A percentile compares a stretch with the other conserved stretches of the same genome.
Conservation (phyloP, 768 basidiomycete species). For the Kwoniella europaea region DNA sequence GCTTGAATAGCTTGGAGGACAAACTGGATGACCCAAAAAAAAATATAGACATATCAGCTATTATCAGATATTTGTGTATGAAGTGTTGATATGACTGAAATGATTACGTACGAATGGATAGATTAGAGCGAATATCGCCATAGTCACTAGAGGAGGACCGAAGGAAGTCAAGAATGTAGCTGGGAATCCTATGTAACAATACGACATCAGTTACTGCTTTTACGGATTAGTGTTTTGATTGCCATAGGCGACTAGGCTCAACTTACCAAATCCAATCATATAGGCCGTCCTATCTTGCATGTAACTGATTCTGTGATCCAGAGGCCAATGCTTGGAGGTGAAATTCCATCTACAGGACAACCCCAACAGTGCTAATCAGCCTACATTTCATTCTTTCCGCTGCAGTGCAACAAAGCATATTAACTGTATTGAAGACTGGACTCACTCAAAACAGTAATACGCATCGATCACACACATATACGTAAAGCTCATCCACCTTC, state of each 20-base stretch:
- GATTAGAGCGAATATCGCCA: slow-evolving; percentile 54
- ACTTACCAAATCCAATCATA: slow-evolving; percentile 56
- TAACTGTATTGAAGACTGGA: neutral
- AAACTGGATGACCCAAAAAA: slow-evolving; percentile 26
- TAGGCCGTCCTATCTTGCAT: slow-evolving; percentile 54
- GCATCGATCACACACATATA: slow-evolving; percentile 55
- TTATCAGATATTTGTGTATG: neutral
- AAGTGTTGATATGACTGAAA: neutral
- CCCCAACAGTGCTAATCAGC: neutral
- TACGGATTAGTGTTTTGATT: no score
- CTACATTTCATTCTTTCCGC: no score
- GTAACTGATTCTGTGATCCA: slow-evolving; percentile 37
- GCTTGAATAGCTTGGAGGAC: slow-evolving; percentile 56
- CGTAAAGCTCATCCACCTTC: slow-evolving; percentile 33
- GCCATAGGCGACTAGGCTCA: no score
- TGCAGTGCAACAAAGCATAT: neutral
- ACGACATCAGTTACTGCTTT: neutral
- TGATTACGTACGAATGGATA: slow-evolving; percentile 50
- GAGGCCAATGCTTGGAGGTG: slow-evolving; percentile 32
- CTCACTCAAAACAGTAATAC: slow-evolving; percentile 57
- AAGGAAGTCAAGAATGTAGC: slow-evolving; percentile 51
- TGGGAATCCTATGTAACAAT: slow-evolving; percentile 28
- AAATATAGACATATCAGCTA: no score
- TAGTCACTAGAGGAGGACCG: slow-evolving; percentile 50
- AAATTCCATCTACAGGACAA: slow-evolving; percentile 39